Evolutionary conservation across 805 yeast species (phyloP).

Genomic region (Lipomyces starkeyi): DNA sequence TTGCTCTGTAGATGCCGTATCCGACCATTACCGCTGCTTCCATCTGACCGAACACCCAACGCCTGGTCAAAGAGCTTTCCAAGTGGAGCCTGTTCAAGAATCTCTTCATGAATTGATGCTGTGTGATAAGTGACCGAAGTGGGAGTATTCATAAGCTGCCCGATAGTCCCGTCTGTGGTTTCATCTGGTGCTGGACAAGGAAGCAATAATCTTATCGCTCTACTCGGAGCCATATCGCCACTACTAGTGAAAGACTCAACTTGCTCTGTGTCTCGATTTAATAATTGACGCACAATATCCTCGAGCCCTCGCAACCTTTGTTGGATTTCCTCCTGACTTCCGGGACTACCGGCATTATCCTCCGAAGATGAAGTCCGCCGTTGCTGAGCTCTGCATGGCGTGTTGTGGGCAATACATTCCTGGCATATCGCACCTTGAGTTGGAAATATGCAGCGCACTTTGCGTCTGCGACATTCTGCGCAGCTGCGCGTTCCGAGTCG

Average conservation of each 20-base stretch:
- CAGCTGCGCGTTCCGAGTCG: neutral
- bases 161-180: neutral
- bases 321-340: neutral
- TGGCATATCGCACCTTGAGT: neutral
- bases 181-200: neutral
- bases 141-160: neutral
- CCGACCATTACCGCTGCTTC: neutral
- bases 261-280: neutral
- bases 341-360: neutral
- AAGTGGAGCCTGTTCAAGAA: neutral
- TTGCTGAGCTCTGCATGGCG: neutral
- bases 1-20: neutral
- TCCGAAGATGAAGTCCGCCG: neutral
- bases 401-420: neutral
- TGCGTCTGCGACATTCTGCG: slow-evolving; percentile 1
- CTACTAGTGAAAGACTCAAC: neutral
- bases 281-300: neutral
- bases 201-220: neutral
- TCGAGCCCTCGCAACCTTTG: neutral
- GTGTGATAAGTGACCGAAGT: neutral
- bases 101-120: neutral
- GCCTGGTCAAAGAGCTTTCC: neutral
- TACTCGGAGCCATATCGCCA: neutral
- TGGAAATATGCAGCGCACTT: neutral
- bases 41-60: neutral